Percentiles rank a stretch among this genome's conserved stretches.
phyloP scores from a whole-genome alignment of 2,329 filamentous ascomycete genomes.

The Phaeoacremonium minimum region DNA sequence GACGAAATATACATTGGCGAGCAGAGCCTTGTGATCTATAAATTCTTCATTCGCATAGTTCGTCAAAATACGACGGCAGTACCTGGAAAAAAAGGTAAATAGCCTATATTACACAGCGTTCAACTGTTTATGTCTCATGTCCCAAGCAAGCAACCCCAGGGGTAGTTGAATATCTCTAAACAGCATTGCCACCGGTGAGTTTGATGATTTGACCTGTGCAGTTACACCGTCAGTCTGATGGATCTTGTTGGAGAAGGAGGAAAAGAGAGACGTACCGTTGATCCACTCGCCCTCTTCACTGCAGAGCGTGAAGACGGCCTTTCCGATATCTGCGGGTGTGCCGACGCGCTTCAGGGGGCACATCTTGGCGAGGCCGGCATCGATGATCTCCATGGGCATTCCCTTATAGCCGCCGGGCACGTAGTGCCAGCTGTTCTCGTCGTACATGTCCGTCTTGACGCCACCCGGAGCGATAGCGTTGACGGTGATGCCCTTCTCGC shows the following conservation, averaged over 20 bases:
- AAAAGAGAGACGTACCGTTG: slow-evolving; percentile 43
- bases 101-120: too few relatives aligned
- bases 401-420: slow-evolving; percentile 50
- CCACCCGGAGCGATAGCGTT: slow-evolving; percentile 70
- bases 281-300: slow-evolving; percentile 60
- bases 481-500: slow-evolving; percentile 62
- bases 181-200: slow-evolving; percentile 28
- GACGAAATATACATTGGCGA: too few relatives aligned
- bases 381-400: slow-evolving; percentile 48
- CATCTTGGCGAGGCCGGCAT: slow-evolving; percentile 47
- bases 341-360: slow-evolving; percentile 58
- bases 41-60: too few relatives aligned
- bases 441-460: slow-evolving; percentile 76
- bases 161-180: too few relatives aligned
- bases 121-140: too few relatives aligned
- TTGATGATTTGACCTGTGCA: slow-evolving; percentile 31
- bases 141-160: too few relatives aligned
- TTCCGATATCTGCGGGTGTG: slow-evolving; percentile 53
- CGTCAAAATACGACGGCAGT: not conserved
- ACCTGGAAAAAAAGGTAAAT: not conserved
- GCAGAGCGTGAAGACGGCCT: slow-evolving; percentile 51
- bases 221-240: slow-evolving; percentile 2
- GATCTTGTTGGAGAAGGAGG: slow-evolving; percentile 1
- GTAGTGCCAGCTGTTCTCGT: slow-evolving; percentile 64
- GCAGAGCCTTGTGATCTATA: too few relatives aligned